Percentiles rank a stretch among this genome's conserved stretches.
phyloP scores from a whole-genome alignment of 116 monocot species.

The Papilionanthe hybrid region DNA sequence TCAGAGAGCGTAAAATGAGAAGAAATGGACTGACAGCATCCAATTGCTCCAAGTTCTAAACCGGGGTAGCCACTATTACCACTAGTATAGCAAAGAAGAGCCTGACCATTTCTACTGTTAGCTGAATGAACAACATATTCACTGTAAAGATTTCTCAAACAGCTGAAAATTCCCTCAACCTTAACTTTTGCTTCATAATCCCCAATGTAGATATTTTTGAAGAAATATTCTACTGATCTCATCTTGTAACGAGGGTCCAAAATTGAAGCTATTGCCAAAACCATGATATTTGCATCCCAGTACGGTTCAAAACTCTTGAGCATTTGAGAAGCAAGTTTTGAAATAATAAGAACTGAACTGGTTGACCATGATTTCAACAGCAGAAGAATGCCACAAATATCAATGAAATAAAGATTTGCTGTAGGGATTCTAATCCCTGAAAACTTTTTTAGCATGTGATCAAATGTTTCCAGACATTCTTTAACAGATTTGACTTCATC shows the following conservation, averaged over 20 bases:
- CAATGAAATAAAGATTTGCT: slow-evolving; percentile 59
- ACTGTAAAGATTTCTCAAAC: slow-evolving; percentile 46
- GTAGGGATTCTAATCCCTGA: slow-evolving; percentile 42
- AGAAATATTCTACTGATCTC: slow-evolving; percentile 74
- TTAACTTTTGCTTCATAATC: slow-evolving; percentile 39
- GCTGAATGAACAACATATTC: slow-evolving; percentile 49
- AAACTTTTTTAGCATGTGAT: slow-evolving; percentile 45
- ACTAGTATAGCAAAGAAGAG: slow-evolving; percentile 41
- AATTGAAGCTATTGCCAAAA: slow-evolving; percentile 64
- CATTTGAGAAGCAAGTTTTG: slow-evolving; percentile 47
- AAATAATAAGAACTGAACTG: slow-evolving; percentile 31
- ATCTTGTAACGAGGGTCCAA: slow-evolving; percentile 74
- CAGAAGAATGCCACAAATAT: slow-evolving; percentile 50
- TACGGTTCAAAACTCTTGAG: slow-evolving; percentile 45
- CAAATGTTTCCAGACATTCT: slow-evolving; percentile 51
- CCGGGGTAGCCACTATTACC: slow-evolving; percentile 22
- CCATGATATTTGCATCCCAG: slow-evolving; percentile 45
- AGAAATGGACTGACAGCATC: slow-evolving; percentile 24
- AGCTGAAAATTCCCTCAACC: slow-evolving; percentile 40
- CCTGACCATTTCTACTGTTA: slow-evolving; percentile 33
- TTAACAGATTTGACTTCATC: slow-evolving; percentile 48
- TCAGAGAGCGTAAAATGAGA: slow-evolving; percentile 57
- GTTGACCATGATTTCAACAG: slow-evolving; percentile 47
- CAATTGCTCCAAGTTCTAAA: slow-evolving; percentile 14
- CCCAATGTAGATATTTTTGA: slow-evolving; percentile 42